Percentiles rank a stretch among this genome's conserved stretches.
Evolutionary conservation across 805 yeast species (phyloP).

Genomic region (Saccharomycopsis fermentans): DNA sequence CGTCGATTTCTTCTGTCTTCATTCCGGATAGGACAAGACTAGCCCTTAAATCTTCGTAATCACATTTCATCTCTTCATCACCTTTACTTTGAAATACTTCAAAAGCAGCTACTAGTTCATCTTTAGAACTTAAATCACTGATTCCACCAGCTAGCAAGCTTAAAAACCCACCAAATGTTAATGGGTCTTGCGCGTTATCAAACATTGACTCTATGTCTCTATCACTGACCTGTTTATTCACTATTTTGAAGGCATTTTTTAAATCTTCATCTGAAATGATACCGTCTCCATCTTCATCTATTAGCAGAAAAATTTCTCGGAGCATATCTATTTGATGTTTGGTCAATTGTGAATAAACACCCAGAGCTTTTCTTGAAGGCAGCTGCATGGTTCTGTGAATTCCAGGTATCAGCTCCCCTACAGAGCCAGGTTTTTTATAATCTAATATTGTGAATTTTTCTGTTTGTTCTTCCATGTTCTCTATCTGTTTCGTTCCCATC

Average conservation of each 20-base stretch:
- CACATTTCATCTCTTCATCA: slow-evolving; percentile 33
- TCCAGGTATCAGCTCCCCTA: not conserved
- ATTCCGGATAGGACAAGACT: slow-evolving; percentile 38
- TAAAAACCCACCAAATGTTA: slow-evolving; percentile 59
- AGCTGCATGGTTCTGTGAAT: not conserved
- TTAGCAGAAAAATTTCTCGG: slow-evolving; percentile 65
- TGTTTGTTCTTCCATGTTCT: not conserved
- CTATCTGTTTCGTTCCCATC: not conserved
- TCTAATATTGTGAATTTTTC: not conserved
- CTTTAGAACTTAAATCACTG: slow-evolving; percentile 39
- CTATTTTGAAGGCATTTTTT: slow-evolving; percentile 38
- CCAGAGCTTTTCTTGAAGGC: slow-evolving; percentile 15
- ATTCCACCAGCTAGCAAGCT: slow-evolving; percentile 50
- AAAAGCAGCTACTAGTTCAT: slow-evolving; percentile 51
- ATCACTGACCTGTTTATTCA: slow-evolving; percentile 38
- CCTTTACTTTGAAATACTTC: slow-evolving; percentile 35
- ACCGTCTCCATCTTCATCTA: slow-evolving; percentile 79
- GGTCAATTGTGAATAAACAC: slow-evolving; percentile 32
- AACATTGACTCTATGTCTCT: slow-evolving; percentile 43
- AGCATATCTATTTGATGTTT: slow-evolving; percentile 55
- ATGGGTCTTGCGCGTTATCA: slow-evolving; percentile 25
- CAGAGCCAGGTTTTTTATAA: not conserved
- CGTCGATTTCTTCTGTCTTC: slow-evolving; percentile 35
- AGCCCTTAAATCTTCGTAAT: slow-evolving; percentile 38
- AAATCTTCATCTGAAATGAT: slow-evolving; percentile 47